Percentiles rank a stretch among this genome's conserved stretches.
phyloP scores from a whole-genome alignment of 371 early-diverging fungal species.

The Conidiobolus incongruus region DNA sequence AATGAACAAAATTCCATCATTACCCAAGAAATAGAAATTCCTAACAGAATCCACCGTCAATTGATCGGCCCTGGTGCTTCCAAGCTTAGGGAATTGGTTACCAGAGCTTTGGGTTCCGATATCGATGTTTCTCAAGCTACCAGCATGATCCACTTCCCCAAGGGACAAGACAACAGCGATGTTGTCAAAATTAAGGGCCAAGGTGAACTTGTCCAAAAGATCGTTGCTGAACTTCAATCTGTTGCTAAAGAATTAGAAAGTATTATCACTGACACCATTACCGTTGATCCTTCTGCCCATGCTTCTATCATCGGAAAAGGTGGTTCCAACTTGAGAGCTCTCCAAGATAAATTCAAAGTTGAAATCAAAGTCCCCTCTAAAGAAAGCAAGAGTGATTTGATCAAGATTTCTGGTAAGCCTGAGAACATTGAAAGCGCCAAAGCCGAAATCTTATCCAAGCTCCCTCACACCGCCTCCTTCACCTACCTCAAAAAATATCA shows the following conservation, averaged over 20 bases:
- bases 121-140: conserved; percentile 15
- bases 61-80: conserved; percentile 57
- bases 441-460: conserved; percentile 6
- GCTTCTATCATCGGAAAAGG: conserved; percentile 36
- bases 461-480: conserved; percentile 8
- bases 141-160: conserved; percentile 27
- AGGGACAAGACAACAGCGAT: conserved; percentile 9
- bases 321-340: conserved; percentile 24
- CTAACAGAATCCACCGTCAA: conserved; percentile 36
- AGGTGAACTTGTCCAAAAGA: conserved; percentile 20
- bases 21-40: conserved; percentile 23
- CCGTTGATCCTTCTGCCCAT: conserved; percentile 23
- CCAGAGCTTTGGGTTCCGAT: conserved; percentile 29
- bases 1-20: conserved; percentile 21
- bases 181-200: conserved; percentile 27
- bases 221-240: conserved; percentile 18
- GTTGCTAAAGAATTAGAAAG: conserved; percentile 17
- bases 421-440: conserved; percentile 30
- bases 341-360: conserved; percentile 24
- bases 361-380: conserved; percentile 27
- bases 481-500: conserved; percentile 18
- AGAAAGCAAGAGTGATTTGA: conserved; percentile 9
- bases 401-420: conserved; percentile 28
- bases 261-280: conserved; percentile 14
- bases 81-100: conserved; percentile 38